Evolutionary conservation across 163 green algal species (phyloP).

Genomic region (Chloromonas sp.): DNA sequence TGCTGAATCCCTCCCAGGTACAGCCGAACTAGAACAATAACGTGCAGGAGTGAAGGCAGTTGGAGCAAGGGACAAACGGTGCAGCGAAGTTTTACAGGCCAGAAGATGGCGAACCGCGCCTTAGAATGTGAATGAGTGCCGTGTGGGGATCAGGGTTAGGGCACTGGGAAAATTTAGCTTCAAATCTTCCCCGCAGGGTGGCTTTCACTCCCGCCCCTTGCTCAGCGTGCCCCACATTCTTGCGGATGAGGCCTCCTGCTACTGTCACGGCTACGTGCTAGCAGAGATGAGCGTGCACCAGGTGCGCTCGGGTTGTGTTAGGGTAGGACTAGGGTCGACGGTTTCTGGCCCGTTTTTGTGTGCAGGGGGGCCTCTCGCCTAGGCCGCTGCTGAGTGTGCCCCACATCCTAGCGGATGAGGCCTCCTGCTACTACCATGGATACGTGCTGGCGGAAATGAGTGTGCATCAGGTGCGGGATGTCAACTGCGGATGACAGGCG

Average conservation of each 20-base stretch:
- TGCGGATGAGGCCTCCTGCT: conserved; percentile 56
- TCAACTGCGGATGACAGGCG: no score
- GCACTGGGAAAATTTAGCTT: no score
- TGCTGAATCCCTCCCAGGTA: no score
- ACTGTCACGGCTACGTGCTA: conserved; percentile 68
- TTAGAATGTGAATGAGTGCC: no score
- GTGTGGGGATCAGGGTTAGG: no score
- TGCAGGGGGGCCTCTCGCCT: conserved; percentile 37
- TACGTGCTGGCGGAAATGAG: conserved; percentile 76
- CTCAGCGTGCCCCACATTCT: conserved; percentile 76
- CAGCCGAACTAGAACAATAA: no score
- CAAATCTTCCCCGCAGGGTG: conserved; percentile 20
- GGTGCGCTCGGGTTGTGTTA: not conserved
- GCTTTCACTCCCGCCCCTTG: conserved; percentile 46
- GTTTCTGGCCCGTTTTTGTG: no score
- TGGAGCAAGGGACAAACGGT: no score
- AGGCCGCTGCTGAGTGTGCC: conserved; percentile 67
- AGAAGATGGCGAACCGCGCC: no score
- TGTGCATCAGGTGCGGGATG: conserved; percentile 42
- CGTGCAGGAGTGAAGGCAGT: no score
- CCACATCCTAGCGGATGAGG: conserved; percentile 72
- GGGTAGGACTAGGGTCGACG: no score
- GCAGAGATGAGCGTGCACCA: conserved; percentile 76
- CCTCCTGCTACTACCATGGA: conserved; percentile 55
- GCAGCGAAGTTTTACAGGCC: no score